A percentile compares a stretch with the other conserved stretches of the same genome.
These are phyloP conservation scores for Ceratopteris richardii DNA, from an alignment of 75 land plant species.

Conservation along the genomic window DNA sequence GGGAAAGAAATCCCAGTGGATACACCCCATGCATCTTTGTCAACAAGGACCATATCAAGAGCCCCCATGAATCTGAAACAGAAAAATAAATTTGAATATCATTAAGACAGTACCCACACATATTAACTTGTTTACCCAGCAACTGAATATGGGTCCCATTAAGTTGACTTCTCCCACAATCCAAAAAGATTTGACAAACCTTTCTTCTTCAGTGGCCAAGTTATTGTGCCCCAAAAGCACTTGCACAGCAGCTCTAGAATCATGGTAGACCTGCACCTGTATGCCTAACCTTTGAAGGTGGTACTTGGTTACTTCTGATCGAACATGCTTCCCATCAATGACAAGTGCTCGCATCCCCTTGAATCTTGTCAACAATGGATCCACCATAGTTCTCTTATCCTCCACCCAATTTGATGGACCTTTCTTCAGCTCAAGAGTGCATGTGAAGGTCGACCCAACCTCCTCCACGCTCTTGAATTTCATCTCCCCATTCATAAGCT, in stretches of 20 bases:
- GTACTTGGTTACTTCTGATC: conserved; percentile 64
- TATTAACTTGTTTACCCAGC: too few species aligned
- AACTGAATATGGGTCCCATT: too few species aligned
- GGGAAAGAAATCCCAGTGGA: conserved; percentile 22
- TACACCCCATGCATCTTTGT: conserved; percentile 64
- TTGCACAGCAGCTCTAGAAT: not conserved
- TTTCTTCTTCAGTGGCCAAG: not conserved
- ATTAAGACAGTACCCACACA: too few species aligned
- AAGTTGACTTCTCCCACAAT: too few species aligned
- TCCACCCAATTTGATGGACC: conserved; percentile 25
- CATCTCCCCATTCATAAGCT: conserved; percentile 85
- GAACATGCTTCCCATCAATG: conserved; percentile 47
- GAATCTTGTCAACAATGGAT: conserved; percentile 30
- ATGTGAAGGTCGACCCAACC: conserved; percentile 72
- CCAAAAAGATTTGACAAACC: not conserved
- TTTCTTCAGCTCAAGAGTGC: conserved; percentile 47
- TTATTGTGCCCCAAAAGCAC: not conserved
- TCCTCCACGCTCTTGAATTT: conserved; percentile 57
- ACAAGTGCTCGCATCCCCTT: conserved; percentile 64
- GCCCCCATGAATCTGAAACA: conserved; percentile 9
- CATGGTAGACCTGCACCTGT: conserved; percentile 20
- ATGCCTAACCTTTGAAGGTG: conserved; percentile 77
- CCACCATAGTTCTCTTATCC: conserved; percentile 17
- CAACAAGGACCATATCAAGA: conserved; percentile 64
- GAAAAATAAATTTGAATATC: not conserved